phyloP scores from a whole-genome alignment of 73 alveolate genomes.

The Paramecium pentaurelia region DNA sequence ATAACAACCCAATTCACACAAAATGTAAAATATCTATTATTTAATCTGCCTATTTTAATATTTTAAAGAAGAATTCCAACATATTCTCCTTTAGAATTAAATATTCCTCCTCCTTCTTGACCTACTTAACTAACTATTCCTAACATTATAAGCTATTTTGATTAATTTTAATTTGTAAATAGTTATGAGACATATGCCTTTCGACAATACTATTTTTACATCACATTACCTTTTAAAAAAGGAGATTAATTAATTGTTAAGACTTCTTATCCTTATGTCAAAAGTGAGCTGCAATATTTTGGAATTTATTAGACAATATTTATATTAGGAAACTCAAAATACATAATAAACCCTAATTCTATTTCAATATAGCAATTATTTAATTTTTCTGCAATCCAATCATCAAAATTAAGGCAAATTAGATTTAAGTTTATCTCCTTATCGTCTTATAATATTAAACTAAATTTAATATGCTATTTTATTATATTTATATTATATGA shows the following conservation, averaged over 20 bases:
- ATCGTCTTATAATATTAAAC: not conserved
- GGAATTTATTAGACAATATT: not conserved
- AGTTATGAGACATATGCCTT: not conserved
- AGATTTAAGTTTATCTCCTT: not conserved
- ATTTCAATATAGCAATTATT: not conserved
- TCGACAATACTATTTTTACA: not conserved
- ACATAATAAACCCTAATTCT: not conserved
- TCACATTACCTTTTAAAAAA: not conserved
- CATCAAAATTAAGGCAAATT: not conserved
- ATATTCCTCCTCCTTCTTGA: not conserved
- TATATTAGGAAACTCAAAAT: not conserved
- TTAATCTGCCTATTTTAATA: not conserved
- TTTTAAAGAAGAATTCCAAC: not conserved
- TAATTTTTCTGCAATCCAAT: not conserved
- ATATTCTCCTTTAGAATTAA: slow-evolving; percentile 16
- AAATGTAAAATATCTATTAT: not conserved
- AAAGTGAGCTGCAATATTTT: not conserved
- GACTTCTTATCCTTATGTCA: not conserved
- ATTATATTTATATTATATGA: not conserved
- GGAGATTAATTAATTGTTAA: not conserved
- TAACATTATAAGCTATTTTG: not conserved
- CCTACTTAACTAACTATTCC: not conserved
- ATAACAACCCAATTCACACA: not conserved
- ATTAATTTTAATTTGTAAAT: not conserved
- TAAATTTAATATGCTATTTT: not conserved